Evolutionary conservation across 176 grass and related monocot species (phyloP).

Genomic region (Zea luxurians): DNA sequence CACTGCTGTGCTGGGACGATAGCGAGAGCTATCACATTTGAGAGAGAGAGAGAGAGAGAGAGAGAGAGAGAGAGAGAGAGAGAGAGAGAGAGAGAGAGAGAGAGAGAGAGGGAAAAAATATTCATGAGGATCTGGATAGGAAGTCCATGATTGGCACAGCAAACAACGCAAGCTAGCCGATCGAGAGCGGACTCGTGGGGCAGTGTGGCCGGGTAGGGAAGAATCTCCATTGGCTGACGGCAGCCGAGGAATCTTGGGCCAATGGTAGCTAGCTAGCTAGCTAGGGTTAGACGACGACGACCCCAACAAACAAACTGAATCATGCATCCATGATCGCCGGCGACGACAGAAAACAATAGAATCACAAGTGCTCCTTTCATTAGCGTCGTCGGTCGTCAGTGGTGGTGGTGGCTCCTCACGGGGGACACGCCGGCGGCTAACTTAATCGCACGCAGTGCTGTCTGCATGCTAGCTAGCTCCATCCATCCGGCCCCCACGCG

Average conservation of each 20-base stretch:
- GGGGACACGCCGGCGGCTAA: conserved; percentile 4
- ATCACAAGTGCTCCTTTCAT: conserved; percentile 31
- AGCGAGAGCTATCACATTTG: too few relatives aligned
- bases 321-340: not conserved
- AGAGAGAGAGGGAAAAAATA: not conserved
- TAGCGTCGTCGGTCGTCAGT: conserved; percentile 7
- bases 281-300: not conserved
- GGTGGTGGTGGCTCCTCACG: not conserved
- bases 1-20: too few relatives aligned
- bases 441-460: not conserved
- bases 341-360: not conserved
- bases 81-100: not conserved
- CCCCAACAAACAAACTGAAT: not conserved
- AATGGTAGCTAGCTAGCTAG: not conserved
- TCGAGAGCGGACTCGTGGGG: not conserved
- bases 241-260: conserved; percentile 27
- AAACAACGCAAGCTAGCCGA: not conserved
- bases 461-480: not conserved
- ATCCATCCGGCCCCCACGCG: not conserved
- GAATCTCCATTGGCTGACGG: conserved; percentile 31
- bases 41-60: not conserved
- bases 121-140: not conserved
- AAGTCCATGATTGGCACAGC: conserved; percentile 24
- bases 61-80: not conserved
- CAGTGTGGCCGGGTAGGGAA: not conserved